Evolutionary conservation across 2,329 filamentous ascomycete species (phyloP).

Genomic region (Colletotrichum tofieldiae): DNA sequence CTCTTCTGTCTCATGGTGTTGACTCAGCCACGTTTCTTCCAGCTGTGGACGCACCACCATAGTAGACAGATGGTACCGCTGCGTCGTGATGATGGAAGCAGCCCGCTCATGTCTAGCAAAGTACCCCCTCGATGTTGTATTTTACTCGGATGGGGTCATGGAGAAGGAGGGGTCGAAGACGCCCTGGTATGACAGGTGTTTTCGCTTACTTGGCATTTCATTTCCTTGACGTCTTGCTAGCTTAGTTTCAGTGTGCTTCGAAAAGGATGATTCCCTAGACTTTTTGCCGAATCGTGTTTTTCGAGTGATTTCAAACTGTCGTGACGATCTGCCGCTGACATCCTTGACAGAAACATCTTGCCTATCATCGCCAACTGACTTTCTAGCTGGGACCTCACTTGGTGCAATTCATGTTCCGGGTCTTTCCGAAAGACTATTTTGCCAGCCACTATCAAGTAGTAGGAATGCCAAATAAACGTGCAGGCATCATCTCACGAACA

Average conservation of each 20-base stretch:
- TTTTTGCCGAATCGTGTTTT: background rate
- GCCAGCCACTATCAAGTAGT: too few species aligned
- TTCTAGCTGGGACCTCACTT: too few species aligned
- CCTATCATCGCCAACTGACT: too few species aligned
- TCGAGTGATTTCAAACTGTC: background rate
- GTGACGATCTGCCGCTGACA: background rate
- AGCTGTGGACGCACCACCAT: constrained; percentile 8
- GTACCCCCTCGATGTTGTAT: constrained; percentile 52
- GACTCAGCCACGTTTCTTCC: background rate
- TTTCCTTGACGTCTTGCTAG: constrained; percentile 52
- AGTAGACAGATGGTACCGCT: constrained; percentile 8
- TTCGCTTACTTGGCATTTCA: constrained; percentile 57
- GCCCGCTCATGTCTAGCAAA: constrained; percentile 24
- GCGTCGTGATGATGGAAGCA: constrained; percentile 1
- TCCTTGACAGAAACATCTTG: background rate
- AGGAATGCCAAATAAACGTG: background rate
- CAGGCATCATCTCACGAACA: background rate
- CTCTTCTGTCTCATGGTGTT: constrained; percentile 40
- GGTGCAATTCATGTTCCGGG: too few species aligned
- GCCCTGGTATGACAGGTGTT: constrained; percentile 50
- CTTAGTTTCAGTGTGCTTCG: constrained; percentile 39
- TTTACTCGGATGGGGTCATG: constrained; percentile 51
- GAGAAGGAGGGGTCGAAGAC: constrained; percentile 43
- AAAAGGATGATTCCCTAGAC: constrained; percentile 38
- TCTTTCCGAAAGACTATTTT: too few species aligned